Evolutionary conservation across 2,329 filamentous ascomycete species (phyloP).

Genomic region (Cordyceps javanica): DNA sequence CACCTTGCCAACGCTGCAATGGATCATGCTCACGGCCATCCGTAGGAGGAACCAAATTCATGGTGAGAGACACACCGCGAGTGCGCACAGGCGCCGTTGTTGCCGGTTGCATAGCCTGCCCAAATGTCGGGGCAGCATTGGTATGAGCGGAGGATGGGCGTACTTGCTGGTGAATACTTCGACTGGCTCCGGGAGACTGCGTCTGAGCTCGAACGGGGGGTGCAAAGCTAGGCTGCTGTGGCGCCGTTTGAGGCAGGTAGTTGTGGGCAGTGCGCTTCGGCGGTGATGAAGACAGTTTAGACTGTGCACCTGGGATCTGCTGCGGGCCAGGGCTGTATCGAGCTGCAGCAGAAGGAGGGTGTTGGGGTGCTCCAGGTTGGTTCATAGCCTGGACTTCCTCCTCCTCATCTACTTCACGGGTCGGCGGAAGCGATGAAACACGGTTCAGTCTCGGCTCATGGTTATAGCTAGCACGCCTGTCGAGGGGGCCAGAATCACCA

Average conservation of each 20-base stretch:
- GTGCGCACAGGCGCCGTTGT: neutral
- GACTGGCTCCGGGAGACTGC: constrained; percentile 50
- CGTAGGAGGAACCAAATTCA: constrained; percentile 56
- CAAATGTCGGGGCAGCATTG: constrained; percentile 30
- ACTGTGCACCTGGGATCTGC: constrained; percentile 12
- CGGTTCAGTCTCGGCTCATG: constrained; percentile 50
- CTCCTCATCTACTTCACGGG: constrained; percentile 57
- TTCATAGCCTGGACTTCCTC: constrained; percentile 34
- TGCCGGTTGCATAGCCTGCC: constrained; percentile 21
- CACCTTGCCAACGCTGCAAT: constrained; percentile 84
- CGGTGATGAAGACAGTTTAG: constrained; percentile 46
- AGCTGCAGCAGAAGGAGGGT: constrained; percentile 23
- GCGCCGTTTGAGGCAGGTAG: constrained; percentile 40
- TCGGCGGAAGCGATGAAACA: constrained; percentile 53
- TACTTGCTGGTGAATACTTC: constrained; percentile 31
- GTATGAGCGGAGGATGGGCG: constrained; percentile 50
- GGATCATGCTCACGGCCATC: constrained; percentile 67
- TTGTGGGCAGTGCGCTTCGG: constrained; percentile 47
- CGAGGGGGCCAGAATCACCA: constrained; percentile 33
- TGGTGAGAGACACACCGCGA: constrained; percentile 46
- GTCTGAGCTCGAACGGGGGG: constrained; percentile 56
- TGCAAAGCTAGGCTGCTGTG: constrained; percentile 35
- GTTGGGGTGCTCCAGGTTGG: constrained; percentile 20
- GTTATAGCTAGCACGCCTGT: constrained; percentile 45
- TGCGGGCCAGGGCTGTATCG: constrained; percentile 33